phyloP scores from a whole-genome alignment of 2,329 filamentous ascomycete species.

The Alternaria brassicae region DNA sequence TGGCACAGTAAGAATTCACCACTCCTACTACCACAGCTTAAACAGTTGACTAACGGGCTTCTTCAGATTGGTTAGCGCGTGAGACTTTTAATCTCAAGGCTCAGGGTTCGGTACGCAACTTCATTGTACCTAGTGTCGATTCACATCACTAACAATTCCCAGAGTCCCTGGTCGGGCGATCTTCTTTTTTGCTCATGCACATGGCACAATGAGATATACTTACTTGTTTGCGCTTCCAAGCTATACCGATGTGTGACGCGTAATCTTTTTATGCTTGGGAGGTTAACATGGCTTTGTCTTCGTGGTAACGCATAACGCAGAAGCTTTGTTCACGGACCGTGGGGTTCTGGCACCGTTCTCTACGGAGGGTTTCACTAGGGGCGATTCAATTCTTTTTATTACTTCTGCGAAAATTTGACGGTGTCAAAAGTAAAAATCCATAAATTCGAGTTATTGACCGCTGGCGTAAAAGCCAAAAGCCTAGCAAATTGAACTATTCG shows the following conservation, averaged over 20 bases:
- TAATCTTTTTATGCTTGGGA: too few species aligned
- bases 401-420: too few species aligned
- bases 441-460: neutral
- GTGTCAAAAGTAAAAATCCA: accelerated
- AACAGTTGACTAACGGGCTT: neutral
- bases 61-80: constrained; percentile 32
- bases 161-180: constrained; percentile 33
- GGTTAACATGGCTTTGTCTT: too few species aligned
- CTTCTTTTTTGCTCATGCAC: neutral
- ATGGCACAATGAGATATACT: too few species aligned
- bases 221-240: too few species aligned
- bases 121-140: neutral
- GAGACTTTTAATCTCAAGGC: constrained; percentile 42
- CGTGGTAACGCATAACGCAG: too few species aligned
- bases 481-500: neutral
- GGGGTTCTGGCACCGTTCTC: too few species aligned
- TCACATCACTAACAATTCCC: neutral
- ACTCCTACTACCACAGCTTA: neutral
- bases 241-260: too few species aligned
- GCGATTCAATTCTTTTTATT: neutral
- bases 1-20: neutral
- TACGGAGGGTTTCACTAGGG: too few species aligned
- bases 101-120: constrained; percentile 27
- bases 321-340: too few species aligned
- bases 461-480: too few species aligned